A percentile compares a stretch with the other conserved stretches of the same genome.
phyloP scores from a whole-genome alignment of 2,329 filamentous ascomycete species.

The Monilinia fructigena region DNA sequence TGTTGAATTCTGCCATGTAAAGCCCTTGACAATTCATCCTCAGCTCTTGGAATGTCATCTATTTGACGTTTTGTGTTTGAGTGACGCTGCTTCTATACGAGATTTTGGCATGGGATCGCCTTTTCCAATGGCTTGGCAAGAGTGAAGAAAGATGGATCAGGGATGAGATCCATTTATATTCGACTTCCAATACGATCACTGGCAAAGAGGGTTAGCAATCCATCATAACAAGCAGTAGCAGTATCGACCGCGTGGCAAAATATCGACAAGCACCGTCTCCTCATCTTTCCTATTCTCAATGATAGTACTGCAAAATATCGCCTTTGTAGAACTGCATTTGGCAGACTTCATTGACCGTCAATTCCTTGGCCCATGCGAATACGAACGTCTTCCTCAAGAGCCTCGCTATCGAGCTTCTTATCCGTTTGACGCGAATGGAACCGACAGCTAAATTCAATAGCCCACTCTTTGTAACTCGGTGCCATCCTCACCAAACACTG shows the following conservation, averaged over 20 bases:
- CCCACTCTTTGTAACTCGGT: constrained; percentile 91
- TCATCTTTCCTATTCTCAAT: constrained; percentile 78
- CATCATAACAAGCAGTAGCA: constrained; percentile 22
- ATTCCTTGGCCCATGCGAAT: constrained; percentile 65
- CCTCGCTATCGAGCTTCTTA: constrained; percentile 67
- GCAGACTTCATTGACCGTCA: constrained; percentile 73
- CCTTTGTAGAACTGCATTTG: constrained; percentile 82
- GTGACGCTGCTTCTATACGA: constrained; percentile 61
- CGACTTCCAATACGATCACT: constrained; percentile 75
- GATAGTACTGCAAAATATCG: constrained; percentile 83
- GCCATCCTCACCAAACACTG: constrained; percentile 85
- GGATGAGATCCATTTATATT: constrained; percentile 83
- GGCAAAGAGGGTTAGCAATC: constrained; percentile 44
- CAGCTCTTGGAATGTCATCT: constrained; percentile 62
- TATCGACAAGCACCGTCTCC: constrained; percentile 72
- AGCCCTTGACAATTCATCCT: constrained; percentile 64
- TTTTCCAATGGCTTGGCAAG: constrained; percentile 73
- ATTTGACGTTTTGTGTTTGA: constrained; percentile 63
- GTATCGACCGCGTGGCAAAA: constrained; percentile 74
- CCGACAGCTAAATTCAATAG: constrained; percentile 89
- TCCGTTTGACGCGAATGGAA: constrained; percentile 89
- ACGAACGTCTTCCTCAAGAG: constrained; percentile 67
- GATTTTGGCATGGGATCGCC: constrained; percentile 67
- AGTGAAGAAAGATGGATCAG: constrained; percentile 67
- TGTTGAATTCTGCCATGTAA: constrained; percentile 77